These are phyloP conservation scores for Globisporangium mamillatum DNA, from an alignment of 352 stramenopile genomes.

Conservation along the genomic window DNA sequence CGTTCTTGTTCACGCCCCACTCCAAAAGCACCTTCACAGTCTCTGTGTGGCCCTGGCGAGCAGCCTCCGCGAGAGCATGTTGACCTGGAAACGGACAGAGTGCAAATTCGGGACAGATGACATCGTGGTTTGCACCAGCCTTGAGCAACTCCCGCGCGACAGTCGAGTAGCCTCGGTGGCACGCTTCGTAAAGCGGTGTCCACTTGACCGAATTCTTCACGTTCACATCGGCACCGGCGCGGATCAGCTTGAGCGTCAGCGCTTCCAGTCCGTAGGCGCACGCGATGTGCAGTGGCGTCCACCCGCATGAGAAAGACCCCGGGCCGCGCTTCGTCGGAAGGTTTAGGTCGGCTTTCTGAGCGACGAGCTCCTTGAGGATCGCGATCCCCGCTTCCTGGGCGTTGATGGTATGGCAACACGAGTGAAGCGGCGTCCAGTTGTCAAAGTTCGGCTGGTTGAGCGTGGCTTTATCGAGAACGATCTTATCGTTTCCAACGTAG, in stretches of 20 bases:
- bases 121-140: slow-evolving; percentile 53
- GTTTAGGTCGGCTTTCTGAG: slow-evolving; percentile 58
- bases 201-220: slow-evolving; percentile 68
- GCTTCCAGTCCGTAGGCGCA: slow-evolving; percentile 74
- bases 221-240: slow-evolving; percentile 63
- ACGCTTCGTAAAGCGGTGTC: slow-evolving; percentile 76
- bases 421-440: slow-evolving; percentile 73
- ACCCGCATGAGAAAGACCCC: slow-evolving; percentile 74
- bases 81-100: slow-evolving; percentile 77
- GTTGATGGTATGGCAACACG: slow-evolving; percentile 70
- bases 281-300: slow-evolving; percentile 75
- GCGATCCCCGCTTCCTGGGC: slow-evolving; percentile 66
- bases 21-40: slow-evolving; percentile 76
- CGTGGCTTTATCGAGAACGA: slow-evolving; percentile 65
- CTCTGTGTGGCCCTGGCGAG: slow-evolving; percentile 56
- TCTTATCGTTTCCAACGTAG: slow-evolving; percentile 62
- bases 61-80: slow-evolving; percentile 59
- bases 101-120: slow-evolving; percentile 76
- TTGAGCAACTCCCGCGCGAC: slow-evolving; percentile 66
- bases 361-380: slow-evolving; percentile 67
- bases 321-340: slow-evolving; percentile 61
- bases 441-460: slow-evolving; percentile 74
- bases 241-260: slow-evolving; percentile 73
- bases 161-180: slow-evolving; percentile 62
- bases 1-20: slow-evolving; percentile 79